Conservation (phyloP, 2,329 filamentous ascomycete species). For the Amphichorda felina region DNA sequence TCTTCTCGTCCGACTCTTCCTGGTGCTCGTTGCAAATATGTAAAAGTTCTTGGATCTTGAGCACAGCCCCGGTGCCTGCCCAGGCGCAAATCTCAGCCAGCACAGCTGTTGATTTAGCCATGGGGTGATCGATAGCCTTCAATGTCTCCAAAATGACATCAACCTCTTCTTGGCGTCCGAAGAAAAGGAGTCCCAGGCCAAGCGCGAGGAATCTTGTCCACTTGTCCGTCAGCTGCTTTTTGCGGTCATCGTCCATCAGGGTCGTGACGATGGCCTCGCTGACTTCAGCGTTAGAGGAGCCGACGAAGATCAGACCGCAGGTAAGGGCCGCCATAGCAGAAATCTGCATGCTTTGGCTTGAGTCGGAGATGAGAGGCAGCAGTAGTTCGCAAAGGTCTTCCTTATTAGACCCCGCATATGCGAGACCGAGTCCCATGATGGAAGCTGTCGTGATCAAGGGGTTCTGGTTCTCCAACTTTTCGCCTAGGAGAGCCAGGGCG, state of each 20-base stretch:
- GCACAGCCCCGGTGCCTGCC: conserved; percentile 91
- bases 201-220: conserved; percentile 97
- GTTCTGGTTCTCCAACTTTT: conserved; percentile 67
- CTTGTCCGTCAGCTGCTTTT: conserved; percentile 87
- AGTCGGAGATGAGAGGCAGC: conserved; percentile 77
- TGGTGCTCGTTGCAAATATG: conserved; percentile 98
- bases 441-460: conserved; percentile 68
- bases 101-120: conserved; percentile 91
- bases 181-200: conserved; percentile 86
- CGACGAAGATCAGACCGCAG: conserved; percentile 83
- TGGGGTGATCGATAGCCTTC: conserved; percentile 93
- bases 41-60: conserved; percentile 93
- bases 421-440: conserved; percentile 91
- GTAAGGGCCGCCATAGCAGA: conserved; percentile 93
- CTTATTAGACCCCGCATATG: conserved; percentile 90
- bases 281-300: conserved; percentile 82
- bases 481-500: conserved; percentile 74
- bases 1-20: conserved; percentile 82
- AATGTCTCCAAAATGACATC: conserved; percentile 94
- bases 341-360: conserved; percentile 81
- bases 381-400: conserved; percentile 77
- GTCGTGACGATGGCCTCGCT: conserved; percentile 88
- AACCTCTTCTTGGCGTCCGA: conserved; percentile 96
- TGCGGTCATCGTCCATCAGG: conserved; percentile 84
- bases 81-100: conserved; percentile 95